Conservation (phyloP, 768 basidiomycete genomes). For the Leccinellum luteum region DNA sequence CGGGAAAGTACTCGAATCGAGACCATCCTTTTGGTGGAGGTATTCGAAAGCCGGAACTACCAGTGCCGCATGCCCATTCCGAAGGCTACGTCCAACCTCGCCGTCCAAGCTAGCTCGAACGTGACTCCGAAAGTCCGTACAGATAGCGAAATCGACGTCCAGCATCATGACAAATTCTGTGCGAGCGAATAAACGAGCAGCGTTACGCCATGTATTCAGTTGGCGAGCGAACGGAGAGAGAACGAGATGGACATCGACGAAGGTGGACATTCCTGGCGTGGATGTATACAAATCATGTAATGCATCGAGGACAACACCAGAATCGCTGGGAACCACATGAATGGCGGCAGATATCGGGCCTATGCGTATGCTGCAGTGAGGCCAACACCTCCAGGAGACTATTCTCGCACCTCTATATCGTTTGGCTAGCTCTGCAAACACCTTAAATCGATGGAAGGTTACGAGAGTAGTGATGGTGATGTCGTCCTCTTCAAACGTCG, state of each 20-base stretch:
- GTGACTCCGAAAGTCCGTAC: slow-evolving; percentile 71
- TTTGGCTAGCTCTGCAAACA: slow-evolving; percentile 67
- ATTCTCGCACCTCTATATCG: slow-evolving; percentile 64
- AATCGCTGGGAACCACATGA: slow-evolving; percentile 51
- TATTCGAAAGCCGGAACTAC: slow-evolving; percentile 89
- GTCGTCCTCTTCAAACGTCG: slow-evolving; percentile 55
- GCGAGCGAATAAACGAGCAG: slow-evolving; percentile 78
- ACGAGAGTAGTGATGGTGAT: slow-evolving; percentile 86
- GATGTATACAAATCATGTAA: slow-evolving; percentile 67
- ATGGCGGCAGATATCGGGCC: slow-evolving; percentile 85
- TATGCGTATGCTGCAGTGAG: slow-evolving; percentile 24
- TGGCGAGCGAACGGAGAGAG: slow-evolving; percentile 79
- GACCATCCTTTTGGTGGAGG: slow-evolving; percentile 59
- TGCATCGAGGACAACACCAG: slow-evolving; percentile 53
- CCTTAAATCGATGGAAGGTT: slow-evolving; percentile 73
- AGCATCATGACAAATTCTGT: slow-evolving; percentile 89
- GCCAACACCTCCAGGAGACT: background rate
- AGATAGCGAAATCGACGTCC: slow-evolving; percentile 84
- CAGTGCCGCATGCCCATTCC: slow-evolving; percentile 62
- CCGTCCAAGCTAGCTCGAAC: slow-evolving; percentile 42
- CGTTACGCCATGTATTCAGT: slow-evolving; percentile 89
- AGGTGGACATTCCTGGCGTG: slow-evolving; percentile 59
- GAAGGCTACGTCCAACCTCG: slow-evolving; percentile 42
- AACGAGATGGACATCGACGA: slow-evolving; percentile 85
- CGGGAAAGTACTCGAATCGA: slow-evolving; percentile 59